These are phyloP conservation scores for Trypanosoma cruzi DNA, from an alignment of 208 protist genomes.

Conservation along the genomic window DNA sequence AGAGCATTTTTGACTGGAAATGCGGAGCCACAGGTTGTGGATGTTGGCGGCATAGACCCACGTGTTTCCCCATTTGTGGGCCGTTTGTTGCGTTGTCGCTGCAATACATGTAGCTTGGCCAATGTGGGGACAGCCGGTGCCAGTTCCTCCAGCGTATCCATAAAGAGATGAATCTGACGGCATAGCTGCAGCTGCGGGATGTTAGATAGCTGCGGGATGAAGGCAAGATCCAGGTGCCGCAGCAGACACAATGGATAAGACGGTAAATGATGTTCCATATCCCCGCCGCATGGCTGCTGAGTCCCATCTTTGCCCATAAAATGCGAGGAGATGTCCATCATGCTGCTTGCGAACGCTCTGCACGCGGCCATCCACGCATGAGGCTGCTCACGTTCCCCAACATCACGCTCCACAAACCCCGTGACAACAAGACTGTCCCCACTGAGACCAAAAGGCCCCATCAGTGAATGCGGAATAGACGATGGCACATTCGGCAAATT, in stretches of 20 bases:
- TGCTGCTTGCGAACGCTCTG: slow-evolving; percentile 44
- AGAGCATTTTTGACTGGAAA: not conserved
- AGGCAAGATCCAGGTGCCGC: slow-evolving; percentile 6
- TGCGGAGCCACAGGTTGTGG: not conserved
- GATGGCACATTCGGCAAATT: not conserved
- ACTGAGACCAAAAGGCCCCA: slow-evolving; percentile 10
- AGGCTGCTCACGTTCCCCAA: slow-evolving; percentile 63
- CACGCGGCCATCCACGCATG: slow-evolving; percentile 54
- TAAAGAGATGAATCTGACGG: slow-evolving; percentile 47
- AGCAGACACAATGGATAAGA: slow-evolving; percentile 5
- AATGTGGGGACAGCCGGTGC: slow-evolving; percentile 29
- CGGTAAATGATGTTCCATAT: not conserved
- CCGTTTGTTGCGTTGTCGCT: slow-evolving; percentile 36
- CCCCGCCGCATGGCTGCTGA: not conserved
- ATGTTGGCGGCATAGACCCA: not conserved
- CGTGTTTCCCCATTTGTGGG: slow-evolving; percentile 18
- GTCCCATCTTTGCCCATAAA: too few species aligned
- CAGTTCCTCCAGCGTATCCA: slow-evolving; percentile 32
- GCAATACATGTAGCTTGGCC: slow-evolving; percentile 35
- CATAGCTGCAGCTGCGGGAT: slow-evolving; percentile 58
- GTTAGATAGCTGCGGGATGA: slow-evolving; percentile 47
- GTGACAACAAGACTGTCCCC: slow-evolving; percentile 8
- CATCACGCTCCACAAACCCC: slow-evolving; percentile 40
- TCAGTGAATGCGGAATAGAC: not conserved
- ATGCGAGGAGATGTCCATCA: slow-evolving; percentile 27